These are phyloP conservation scores for Globisporangium abappressorium DNA, from an alignment of 352 stramenopile species.

Conservation along the genomic window DNA sequence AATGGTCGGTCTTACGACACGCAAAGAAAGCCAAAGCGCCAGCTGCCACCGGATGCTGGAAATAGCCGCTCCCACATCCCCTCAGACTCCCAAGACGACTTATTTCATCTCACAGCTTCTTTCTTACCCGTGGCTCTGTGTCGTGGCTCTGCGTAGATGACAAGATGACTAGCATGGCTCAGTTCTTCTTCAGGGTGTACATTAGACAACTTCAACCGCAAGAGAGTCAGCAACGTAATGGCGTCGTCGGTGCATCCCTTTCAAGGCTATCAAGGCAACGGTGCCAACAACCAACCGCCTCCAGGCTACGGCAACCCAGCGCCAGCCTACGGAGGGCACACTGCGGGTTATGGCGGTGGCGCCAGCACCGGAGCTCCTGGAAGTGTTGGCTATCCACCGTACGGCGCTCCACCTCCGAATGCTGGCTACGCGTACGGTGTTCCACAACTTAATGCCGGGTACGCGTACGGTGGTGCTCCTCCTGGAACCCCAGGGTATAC, in stretches of 20 bases:
- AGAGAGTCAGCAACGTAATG: background rate
- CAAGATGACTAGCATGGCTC: background rate
- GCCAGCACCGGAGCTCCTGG: background rate
- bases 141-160: background rate
- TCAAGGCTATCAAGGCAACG: background rate
- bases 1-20: background rate
- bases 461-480: background rate
- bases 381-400: background rate
- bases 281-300: background rate
- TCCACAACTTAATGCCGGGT: background rate
- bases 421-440: background rate
- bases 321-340: background rate
- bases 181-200: background rate
- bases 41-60: background rate
- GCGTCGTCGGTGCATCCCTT: constrained; percentile 10
- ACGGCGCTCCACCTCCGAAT: background rate
- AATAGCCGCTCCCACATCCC: background rate
- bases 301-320: background rate
- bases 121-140: background rate
- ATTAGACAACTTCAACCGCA: background rate
- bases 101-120: background rate
- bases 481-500: background rate
- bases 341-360: background rate
- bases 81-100: background rate
- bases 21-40: no score